phyloP scores from a whole-genome alignment of 345 rosid species.

The Theobroma cacao region DNA sequence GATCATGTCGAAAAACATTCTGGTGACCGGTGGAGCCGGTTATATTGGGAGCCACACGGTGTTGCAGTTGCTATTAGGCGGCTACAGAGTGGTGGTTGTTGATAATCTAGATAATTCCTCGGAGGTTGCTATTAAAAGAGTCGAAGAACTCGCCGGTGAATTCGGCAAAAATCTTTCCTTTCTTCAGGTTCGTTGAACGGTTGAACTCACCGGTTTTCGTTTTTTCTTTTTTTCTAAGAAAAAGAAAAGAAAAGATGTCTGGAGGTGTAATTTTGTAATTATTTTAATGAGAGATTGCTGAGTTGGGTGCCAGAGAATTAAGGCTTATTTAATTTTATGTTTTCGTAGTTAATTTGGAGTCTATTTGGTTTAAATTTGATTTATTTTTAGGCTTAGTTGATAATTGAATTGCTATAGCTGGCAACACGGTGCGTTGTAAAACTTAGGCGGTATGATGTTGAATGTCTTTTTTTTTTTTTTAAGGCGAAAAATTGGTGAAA shows the following conservation, averaged over 20 bases:
- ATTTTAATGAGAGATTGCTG: background rate
- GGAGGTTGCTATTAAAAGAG: constrained; percentile 55
- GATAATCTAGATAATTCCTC: constrained; percentile 91
- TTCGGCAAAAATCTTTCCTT: constrained; percentile 55
- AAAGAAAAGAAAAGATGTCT: background rate
- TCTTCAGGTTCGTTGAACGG: constrained; percentile 46
- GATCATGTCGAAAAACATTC: constrained; percentile 42
- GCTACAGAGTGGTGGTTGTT: constrained; percentile 63
- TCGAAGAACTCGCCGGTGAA: constrained; percentile 63
- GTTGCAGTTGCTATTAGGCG: constrained; percentile 75
- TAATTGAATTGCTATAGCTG: background rate
- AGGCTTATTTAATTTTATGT: background rate
- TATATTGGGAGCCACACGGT: constrained; percentile 98
- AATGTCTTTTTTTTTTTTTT: too few relatives aligned
- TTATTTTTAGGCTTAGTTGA: background rate
- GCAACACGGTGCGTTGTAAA: background rate
- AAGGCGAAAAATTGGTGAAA: background rate
- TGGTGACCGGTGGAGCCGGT: constrained; percentile 98
- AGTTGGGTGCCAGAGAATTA: constrained; percentile 1
- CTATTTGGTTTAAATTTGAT: background rate
- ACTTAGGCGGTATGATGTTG: background rate
- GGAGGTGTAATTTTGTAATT: background rate
- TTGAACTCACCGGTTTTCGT: background rate
- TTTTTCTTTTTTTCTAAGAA: background rate
- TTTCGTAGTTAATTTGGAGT: background rate